Evolutionary conservation across 2,329 filamentous ascomycete species (phyloP), one percentile per base, ranked within the genome.

Genomic region (Colletotrichum tanaceti): DNA sequence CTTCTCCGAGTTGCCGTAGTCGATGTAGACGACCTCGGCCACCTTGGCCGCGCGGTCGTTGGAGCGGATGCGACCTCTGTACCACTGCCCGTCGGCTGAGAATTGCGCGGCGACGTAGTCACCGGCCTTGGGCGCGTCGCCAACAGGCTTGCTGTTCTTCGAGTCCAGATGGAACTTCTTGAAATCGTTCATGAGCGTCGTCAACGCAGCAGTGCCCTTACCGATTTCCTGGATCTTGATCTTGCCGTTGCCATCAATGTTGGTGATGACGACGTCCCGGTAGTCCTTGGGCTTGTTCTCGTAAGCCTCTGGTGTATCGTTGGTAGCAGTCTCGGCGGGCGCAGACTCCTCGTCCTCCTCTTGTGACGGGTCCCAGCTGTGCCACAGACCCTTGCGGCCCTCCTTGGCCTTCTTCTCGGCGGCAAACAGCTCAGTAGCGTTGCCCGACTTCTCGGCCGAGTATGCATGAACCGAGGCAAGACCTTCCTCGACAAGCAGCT

Each of bases 1-100:
- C 76, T 90, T 91, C 81, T 99, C 96, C 63, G 89, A 91, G 86
- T 99, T 99, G 74, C 96, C 96, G 80, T 97, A 99, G 83, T 99
- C 96, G 71, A 99, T 89, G 81, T 97, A 99, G 53, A 97, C 83
- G 32, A 99, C 91, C 80, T 99, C 96, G 28, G 94, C 91, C 74
- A 92, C 89, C 86, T 96, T 93, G 75, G 90, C 91, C 10, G 94
- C 87, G 71, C 96, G 93, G 82, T 99, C 96, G 80, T 98, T 98
- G 77, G 94, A 90, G 71, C 94, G 91, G 70, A 99, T 89, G 70
- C 91, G 91, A 39, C 93, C 96, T 70, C 96, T 93, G 84, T 99
- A 99, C 95, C 95, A 99, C 73, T 96, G 90, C 68, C 91, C 89
- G 77, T 99, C 96, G 60, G 90, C 91, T 7, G 90, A 91, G 84